phyloP scores from a whole-genome alignment of 148 eudicot genomes.

The Fallopia convolvulus region DNA sequence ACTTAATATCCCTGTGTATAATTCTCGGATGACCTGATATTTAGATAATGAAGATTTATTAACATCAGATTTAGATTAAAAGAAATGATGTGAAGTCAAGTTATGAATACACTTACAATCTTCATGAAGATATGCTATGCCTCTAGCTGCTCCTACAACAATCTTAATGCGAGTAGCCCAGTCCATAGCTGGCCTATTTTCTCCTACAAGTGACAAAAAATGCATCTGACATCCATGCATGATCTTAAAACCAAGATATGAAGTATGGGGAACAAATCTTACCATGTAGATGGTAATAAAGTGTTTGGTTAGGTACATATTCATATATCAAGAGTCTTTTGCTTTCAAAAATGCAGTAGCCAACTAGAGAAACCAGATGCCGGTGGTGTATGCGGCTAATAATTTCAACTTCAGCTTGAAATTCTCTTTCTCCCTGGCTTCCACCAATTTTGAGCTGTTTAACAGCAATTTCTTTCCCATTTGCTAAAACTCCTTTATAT shows the following conservation, averaged over 20 bases:
- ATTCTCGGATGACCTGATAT: slow-evolving; percentile 47
- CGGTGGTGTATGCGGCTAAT: slow-evolving; percentile 67
- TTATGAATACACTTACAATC: slow-evolving; percentile 24
- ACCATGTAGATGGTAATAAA: slow-evolving; percentile 73
- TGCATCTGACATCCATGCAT: neutral
- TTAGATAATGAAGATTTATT: neutral
- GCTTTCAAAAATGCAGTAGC: slow-evolving; percentile 59
- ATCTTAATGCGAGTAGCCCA: slow-evolving; percentile 78
- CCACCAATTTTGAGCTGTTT: slow-evolving; percentile 60
- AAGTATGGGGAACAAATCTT: slow-evolving; percentile 16
- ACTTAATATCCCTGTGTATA: slow-evolving; percentile 51
- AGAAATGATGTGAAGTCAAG: neutral
- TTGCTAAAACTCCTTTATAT: slow-evolving; percentile 45
- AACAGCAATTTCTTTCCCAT: slow-evolving; percentile 63
- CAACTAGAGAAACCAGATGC: slow-evolving; percentile 71
- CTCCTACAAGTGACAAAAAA: slow-evolving; percentile 21
- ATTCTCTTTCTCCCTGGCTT: slow-evolving; percentile 64
- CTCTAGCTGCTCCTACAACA: slow-evolving; percentile 91
- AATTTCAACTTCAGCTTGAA: slow-evolving; percentile 67
- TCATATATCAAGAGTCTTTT: slow-evolving; percentile 63
- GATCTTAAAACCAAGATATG: slow-evolving; percentile 7
- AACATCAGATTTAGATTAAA: neutral
- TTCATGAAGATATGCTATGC: slow-evolving; percentile 35
- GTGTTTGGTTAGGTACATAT: slow-evolving; percentile 62
- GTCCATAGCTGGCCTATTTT: slow-evolving; percentile 49